phyloP scores from a whole-genome alignment of 805 yeast genomes.

The Scheffersomyces amazonensis region DNA sequence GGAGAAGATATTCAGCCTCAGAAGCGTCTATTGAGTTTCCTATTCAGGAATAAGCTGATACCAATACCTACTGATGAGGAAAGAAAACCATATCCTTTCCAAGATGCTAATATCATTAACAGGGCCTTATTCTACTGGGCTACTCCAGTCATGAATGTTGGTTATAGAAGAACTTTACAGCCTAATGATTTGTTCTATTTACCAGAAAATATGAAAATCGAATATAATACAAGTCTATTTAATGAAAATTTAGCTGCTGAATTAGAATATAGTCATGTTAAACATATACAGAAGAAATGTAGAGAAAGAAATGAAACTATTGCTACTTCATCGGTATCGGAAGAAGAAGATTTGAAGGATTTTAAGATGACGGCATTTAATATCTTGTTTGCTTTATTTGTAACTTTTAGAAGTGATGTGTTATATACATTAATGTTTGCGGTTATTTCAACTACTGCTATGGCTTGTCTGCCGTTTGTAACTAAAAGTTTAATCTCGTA shows the following conservation, averaged over 20 bases:
- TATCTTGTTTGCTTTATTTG: conserved; percentile 15
- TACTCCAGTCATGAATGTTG: conserved; percentile 54
- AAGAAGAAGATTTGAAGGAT: conserved; percentile 22
- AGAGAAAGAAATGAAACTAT: conserved; percentile 16
- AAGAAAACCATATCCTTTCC: conserved; percentile 39
- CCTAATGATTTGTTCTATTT: conserved; percentile 51
- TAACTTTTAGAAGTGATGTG: conserved; percentile 23
- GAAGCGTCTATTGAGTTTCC: conserved; percentile 45
- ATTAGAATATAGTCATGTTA: conserved; percentile 6
- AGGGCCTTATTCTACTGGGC: conserved; percentile 62
- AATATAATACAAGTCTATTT: conserved; percentile 16
- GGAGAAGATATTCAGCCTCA: conserved; percentile 20
- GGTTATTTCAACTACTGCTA: conserved; percentile 6
- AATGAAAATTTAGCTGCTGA: conserved; percentile 11
- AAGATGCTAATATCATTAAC: conserved; percentile 30
- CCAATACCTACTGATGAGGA: conserved; percentile 50
- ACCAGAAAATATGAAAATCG: conserved; percentile 28
- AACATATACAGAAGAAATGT: conserved; percentile 19
- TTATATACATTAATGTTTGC: conserved; percentile 5
- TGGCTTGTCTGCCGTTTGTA: conserved; percentile 17
- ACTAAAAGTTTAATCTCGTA: conserved; percentile 27
- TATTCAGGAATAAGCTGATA: conserved; percentile 45
- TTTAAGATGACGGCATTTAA: conserved; percentile 16
- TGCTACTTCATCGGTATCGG: conserved; percentile 13
- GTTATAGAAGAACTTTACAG: conserved; percentile 64